Base-by-base conservation (phyloP, 441 rosid genomes). In the Brassica balearica region DNA sequence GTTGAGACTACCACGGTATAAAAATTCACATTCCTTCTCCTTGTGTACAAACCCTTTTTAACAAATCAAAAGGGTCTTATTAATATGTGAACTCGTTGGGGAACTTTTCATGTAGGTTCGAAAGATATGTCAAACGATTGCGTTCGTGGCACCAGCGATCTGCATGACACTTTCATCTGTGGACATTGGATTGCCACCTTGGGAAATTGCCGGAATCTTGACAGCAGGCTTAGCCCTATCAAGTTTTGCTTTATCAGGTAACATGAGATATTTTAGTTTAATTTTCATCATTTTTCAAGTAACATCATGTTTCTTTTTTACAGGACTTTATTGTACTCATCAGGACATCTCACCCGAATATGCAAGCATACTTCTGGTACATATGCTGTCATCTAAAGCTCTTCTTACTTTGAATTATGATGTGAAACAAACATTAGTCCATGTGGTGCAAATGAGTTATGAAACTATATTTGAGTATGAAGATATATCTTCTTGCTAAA, bases 291-390 rank as follows among this genome's bases (percentile, higher is more conserved):
- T 3, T 29, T 4, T 29, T 29, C 32, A 29, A 29, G 55, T 69
- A 15, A 15, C 65, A 20, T 48, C 11, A 10, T 48, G 6, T 14
- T 51, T 25, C 2, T 2, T 60, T 43, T 53, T 53, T 4, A 38
- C 75, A 79, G 82, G 82, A 67, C 82, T 93, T 72, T 93, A 93
- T 73, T 95, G 99, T 82, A 91, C 95, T 12, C 99, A 95, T 91
- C 99, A 95, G 83, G 99, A 95, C 87, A 93, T 95, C 27, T 95
- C 98, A 10, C 95, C 95, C 15, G 93, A 93, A 84, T 93, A 93
- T 77, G 99, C 99, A 67, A 95, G 97, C 82, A 91, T 93, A 75
- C 90, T 95, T 41, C 79, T 95, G 97, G 97, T 92, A 85, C 17
- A 15, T 36, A 58, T 55, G 9, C 17, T 63, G 67, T 10, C n/a